Evolutionary conservation across 1,284 basidiomycete species (phyloP), one percentile per base, ranked within the genome.

Genomic region (Malassezia sp.): DNA sequence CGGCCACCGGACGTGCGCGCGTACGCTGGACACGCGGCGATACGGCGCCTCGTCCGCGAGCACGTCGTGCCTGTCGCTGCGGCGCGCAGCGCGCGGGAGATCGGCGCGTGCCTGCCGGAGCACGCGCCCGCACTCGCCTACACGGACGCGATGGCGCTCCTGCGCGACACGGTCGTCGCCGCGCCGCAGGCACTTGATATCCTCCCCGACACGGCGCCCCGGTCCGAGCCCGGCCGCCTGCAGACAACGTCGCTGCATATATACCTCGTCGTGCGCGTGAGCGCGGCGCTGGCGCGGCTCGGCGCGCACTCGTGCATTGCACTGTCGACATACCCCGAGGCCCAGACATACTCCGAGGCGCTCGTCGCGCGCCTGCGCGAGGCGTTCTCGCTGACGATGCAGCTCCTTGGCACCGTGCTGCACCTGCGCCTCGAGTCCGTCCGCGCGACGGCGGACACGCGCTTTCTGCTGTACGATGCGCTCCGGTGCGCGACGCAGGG

Each of bases 381-480:
- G 18, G 34, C 47, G 2, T 24, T 39, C 20, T 41, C 24, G 1
- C 35, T 29, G 11, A 43, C 41, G 3, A 38, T 43, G 36, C 47
- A 42, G 22, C 28, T 49, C n/a, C 15, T 43, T 24, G 47, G 47
- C 36, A 49, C 47, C 7, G 27, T 38, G 4, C 33, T 49, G 14
- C 41, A 49, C 22, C 18, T 49, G 8, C 14, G 34, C 11, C 32
- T 49, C 9, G 34, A 42, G 15, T 43, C 47, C n/a, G 14, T 42
- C 3, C 47, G 32, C 22, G 35, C 38, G 14, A 15, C 41, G 3
- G 15, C 17, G 6, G 29, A 42, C 26, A 42, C 24, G 17, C 29
- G 47, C 10, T 49, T 30, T 20, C n/a, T 44, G 7, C 32, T 49
- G 11, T 49, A 38, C 29, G 47, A 49, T 35, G 41, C 47, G 14